Evolutionary conservation across 2,329 filamentous ascomycete species (phyloP), one percentile per base, ranked within the genome.

Genomic region (Cryphonectria japonica): DNA sequence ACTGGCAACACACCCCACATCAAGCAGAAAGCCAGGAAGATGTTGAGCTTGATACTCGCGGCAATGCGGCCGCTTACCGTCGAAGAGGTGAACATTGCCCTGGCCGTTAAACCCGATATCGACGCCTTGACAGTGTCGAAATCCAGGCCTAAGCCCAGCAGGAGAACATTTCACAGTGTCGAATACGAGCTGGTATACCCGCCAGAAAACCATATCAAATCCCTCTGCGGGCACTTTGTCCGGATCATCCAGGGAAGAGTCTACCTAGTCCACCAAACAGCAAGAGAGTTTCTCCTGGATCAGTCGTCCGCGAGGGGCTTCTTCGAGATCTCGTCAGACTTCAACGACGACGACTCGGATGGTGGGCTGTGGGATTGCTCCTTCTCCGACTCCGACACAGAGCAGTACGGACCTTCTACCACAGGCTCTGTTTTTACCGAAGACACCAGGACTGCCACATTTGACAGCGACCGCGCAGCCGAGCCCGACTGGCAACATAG

Each of bases 211-310:
- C 70, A 69, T 11, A 67, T 76, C 39, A 75, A 76, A 37, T 67
- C 65, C 32, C 34, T 75, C 9, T 69, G 72, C 63, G 72, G 71
- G n/a, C 60, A 70, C 63, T 73, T 75, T 41, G 62, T 74, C n/a
- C 69, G 72, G 29, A 71, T 75, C 1, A 72, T 71, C 32, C 73
- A 70, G 11, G 66, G 71, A n/a, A 75, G 69, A 7, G 72, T 76
- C n/a, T 75, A 75, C 46, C 70, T 76, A 13, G 74, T 75, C 16
- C 75, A 76, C 41, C 70, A 75, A 50, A 76, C 75, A 39, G 75
- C 74, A 3, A 72, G 72, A n/a, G 75, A 75, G 67, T 76, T 76
- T 62, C 66, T 76, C 7, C 71, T 75, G 13, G 66, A 63, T 34
- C 37, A 63, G 29, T 34, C 16, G 5, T 50, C 43, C 43, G 19